Percentiles rank a stretch among this genome's conserved stretches.
phyloP scores from a whole-genome alignment of 176 grass and related monocot species.

The Phoenix roebelenii region DNA sequence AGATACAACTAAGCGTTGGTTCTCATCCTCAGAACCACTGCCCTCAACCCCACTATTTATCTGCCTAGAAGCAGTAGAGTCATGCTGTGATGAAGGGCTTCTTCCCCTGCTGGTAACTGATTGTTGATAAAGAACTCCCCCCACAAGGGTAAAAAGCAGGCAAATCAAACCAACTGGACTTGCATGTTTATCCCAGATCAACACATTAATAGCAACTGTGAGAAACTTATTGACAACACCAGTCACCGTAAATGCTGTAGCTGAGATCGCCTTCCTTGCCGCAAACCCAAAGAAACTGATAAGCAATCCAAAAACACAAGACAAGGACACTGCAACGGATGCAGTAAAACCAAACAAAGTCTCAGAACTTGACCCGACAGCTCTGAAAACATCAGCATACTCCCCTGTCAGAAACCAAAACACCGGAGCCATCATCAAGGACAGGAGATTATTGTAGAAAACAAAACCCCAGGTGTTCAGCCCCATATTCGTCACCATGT shows the following conservation, averaged over 20 bases:
- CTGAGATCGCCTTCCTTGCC: conserved; percentile 62
- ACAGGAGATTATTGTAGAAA: conserved; percentile 67
- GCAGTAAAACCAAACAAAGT: conserved; percentile 50
- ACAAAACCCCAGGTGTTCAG: conserved; percentile 88
- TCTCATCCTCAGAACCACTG: conserved; percentile 33
- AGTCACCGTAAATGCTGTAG: conserved; percentile 78
- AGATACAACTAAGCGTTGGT: conserved; percentile 36
- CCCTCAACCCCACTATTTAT: conserved; percentile 2
- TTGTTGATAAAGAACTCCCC: conserved; percentile 70
- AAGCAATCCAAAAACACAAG: conserved; percentile 60
- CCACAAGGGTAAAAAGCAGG: conserved; percentile 57
- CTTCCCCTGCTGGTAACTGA: conserved; percentile 49
- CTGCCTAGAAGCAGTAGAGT: conserved; percentile 6
- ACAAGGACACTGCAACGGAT: conserved; percentile 50
- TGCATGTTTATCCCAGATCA: conserved; percentile 81
- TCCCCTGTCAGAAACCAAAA: conserved; percentile 79
- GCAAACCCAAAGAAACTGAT: conserved; percentile 91
- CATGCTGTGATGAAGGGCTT: conserved; percentile 13
- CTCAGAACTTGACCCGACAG: conserved; percentile 20
- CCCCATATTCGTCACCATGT: conserved; percentile 57
- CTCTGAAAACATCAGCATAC: conserved; percentile 27
- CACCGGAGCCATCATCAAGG: conserved; percentile 49
- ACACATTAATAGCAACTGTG: conserved; percentile 69
- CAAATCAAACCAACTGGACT: conserved; percentile 32
- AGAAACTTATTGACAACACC: conserved; percentile 85